Conservation (phyloP, 2,329 filamentous ascomycete genomes). For the Dryadomyces quercus-mongolicae region DNA sequence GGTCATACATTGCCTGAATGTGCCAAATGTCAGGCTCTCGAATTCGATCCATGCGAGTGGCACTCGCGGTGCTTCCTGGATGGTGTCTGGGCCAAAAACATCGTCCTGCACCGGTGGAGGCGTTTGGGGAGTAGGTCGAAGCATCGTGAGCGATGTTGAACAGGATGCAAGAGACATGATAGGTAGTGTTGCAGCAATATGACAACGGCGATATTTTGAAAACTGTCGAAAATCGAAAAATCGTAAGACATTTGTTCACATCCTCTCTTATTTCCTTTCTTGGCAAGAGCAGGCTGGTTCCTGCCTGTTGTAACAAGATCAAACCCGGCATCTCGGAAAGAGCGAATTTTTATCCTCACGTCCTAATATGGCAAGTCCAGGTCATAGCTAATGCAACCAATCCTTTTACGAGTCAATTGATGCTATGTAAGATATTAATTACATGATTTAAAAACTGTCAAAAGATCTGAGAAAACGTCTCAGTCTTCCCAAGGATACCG, state of each 20-base stretch:
- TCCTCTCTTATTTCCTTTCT: too few species aligned
- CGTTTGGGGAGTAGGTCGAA: neutral
- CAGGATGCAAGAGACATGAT: too few species aligned
- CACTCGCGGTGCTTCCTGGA: neutral
- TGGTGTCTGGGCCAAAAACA: neutral
- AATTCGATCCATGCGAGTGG: slow-evolving; percentile 4
- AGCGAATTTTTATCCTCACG: neutral
- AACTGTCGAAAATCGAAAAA: too few species aligned
- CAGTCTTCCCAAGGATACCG: neutral
- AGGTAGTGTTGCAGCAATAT: too few species aligned
- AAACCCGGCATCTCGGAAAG: neutral
- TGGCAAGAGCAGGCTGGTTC: neutral
- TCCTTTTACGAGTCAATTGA: neutral
- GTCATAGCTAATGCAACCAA: neutral
- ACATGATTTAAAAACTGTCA: neutral
- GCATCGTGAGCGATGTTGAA: neutral
- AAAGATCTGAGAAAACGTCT: neutral
- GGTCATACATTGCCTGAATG: slow-evolving; percentile 10
- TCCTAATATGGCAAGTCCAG: neutral
- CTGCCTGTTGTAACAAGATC: too few species aligned
- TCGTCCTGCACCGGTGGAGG: neutral
- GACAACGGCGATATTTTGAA: too few species aligned
- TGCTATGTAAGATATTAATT: neutral
- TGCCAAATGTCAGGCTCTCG: slow-evolving; percentile 5
- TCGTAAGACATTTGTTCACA: too few species aligned